These are phyloP conservation scores for Pneumocystis jirovecii DNA, from an alignment of 1,139 yeast species.

Conservation along the genomic window DNA sequence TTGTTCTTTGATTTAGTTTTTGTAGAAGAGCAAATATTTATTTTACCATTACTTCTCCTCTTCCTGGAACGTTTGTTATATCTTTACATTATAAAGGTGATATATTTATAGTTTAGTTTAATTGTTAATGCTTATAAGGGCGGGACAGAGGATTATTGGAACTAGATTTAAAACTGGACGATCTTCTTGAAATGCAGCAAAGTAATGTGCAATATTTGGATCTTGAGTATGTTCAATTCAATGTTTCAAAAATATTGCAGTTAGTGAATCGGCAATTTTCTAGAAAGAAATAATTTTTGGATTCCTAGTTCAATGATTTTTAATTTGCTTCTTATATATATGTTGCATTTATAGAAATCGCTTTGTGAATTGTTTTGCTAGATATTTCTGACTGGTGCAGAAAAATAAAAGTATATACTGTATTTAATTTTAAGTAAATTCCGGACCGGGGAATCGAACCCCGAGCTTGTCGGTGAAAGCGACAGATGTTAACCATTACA, in stretches of 20 bases:
- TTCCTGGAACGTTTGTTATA: conserved; percentile 27
- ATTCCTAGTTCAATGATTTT: neutral
- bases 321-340: neutral
- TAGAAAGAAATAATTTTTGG: conserved; percentile 2
- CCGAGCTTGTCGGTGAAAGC: conserved; percentile 61
- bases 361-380: neutral
- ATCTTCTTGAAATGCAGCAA: conserved; percentile 24
- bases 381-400: neutral
- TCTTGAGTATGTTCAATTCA: conserved; percentile 23
- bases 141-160: conserved; percentile 21
- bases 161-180: conserved; percentile 26
- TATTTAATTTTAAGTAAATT: neutral
- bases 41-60: conserved; percentile 23
- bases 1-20: conserved; percentile 7
- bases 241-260: conserved; percentile 14
- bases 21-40: conserved; percentile 11
- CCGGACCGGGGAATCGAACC: conserved; percentile 49
- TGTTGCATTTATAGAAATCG: neutral
- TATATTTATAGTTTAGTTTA: neutral
- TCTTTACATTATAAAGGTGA: conserved; percentile 23
- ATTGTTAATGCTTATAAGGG: conserved; percentile 11
- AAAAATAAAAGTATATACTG: neutral
- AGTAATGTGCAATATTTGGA: conserved; percentile 22
- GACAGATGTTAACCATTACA: conserved; percentile 63
- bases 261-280: conserved; percentile 15